Evolutionary conservation across 306 rosid species (phyloP).

Genomic region (Prunus mongolica): DNA sequence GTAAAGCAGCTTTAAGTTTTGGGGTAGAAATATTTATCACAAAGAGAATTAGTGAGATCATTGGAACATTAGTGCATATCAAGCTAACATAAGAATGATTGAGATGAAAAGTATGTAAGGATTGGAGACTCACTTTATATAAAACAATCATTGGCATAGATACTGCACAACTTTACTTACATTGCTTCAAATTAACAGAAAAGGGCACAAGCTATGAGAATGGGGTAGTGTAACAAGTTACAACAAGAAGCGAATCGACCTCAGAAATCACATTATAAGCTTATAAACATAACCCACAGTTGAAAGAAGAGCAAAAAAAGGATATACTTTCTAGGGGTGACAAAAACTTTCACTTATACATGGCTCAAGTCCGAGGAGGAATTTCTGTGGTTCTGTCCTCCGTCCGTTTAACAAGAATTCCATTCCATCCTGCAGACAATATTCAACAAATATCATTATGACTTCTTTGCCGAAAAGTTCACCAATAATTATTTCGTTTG

Average conservation of each 20-base stretch:
- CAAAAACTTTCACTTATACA: conserved; percentile 29
- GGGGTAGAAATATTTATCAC: neutral
- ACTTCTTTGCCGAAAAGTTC: neutral
- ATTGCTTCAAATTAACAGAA: too few relatives aligned
- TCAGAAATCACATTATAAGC: too few relatives aligned
- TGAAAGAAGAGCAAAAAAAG: neutral
- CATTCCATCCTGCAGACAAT: conserved; percentile 53
- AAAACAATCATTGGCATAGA: too few relatives aligned
- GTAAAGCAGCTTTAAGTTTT: neutral
- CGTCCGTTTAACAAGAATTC: conserved; percentile 38
- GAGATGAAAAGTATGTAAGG: neutral
- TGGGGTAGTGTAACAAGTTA: neutral
- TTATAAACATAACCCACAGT: neutral
- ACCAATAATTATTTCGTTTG: too few relatives aligned
- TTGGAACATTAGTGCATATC: too few relatives aligned
- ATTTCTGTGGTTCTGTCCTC: conserved; percentile 28
- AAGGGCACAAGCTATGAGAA: neutral
- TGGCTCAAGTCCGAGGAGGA: conserved; percentile 47
- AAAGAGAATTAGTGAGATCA: neutral
- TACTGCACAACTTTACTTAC: neutral
- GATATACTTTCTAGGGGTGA: neutral
- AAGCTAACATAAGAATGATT: too few relatives aligned
- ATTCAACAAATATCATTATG: too few relatives aligned
- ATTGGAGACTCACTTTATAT: too few relatives aligned
- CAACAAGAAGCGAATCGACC: neutral